A percentile compares a stretch with the other conserved stretches of the same genome.
Evolutionary conservation across 2,329 filamentous ascomycete species (phyloP).

Genomic region (Dactylellina parvicollis): DNA sequence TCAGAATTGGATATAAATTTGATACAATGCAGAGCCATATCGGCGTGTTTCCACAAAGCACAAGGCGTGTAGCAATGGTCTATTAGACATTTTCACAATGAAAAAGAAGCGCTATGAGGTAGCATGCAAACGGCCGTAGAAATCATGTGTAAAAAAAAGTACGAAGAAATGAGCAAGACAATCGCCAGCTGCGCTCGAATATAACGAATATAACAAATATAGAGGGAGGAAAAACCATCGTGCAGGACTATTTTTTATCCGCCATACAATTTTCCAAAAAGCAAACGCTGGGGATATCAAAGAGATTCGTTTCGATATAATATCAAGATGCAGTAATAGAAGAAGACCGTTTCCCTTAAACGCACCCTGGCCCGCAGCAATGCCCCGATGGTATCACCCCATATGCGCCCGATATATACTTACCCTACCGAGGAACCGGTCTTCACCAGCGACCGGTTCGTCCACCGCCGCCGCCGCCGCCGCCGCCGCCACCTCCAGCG

Average conservation of each 20-base stretch:
- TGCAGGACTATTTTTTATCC: conserved; percentile 1
- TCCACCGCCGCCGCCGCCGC: conserved; percentile 16
- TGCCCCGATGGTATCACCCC: conserved; percentile 34
- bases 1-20: conserved; percentile 16
- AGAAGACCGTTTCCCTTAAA: conserved; percentile 10
- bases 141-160: neutral
- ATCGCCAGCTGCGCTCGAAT: conserved; percentile 13
- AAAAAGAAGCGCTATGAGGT: conserved; percentile 21
- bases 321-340: conserved; percentile 6
- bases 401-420: conserved; percentile 28
- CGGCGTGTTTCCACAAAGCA: neutral
- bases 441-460: conserved; percentile 16
- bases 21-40: conserved; percentile 20
- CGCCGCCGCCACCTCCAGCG: conserved; percentile 17
- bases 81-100: conserved; percentile 24
- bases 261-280: neutral
- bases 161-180: conserved; percentile 12
- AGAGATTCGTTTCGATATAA: neutral
- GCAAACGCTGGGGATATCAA: conserved; percentile 9
- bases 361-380: conserved; percentile 48
- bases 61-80: conserved; percentile 36
- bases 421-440: neutral
- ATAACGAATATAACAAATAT: conserved; percentile 7
- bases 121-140: conserved; percentile 15
- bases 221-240: neutral